Conservation (phyloP, 192 early-diverging fungal genomes). For the Coemansia sp. region DNA sequence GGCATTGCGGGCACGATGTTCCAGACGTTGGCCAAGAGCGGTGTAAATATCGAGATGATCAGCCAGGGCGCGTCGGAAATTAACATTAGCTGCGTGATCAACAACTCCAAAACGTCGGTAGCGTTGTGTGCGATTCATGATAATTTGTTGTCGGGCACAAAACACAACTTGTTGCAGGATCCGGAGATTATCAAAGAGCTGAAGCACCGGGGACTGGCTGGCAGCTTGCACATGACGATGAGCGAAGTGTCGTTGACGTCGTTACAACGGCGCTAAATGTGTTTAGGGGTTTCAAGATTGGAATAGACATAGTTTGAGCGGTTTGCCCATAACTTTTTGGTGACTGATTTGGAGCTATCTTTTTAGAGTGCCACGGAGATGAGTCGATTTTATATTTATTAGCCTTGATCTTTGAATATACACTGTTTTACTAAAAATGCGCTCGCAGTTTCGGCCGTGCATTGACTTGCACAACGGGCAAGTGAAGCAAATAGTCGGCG, state of each 20-base stretch:
- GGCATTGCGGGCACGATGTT: conserved; percentile 96
- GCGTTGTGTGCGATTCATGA: conserved; percentile 92
- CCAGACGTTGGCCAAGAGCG: conserved; percentile 74
- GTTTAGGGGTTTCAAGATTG: not conserved
- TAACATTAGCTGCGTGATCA: conserved; percentile 97
- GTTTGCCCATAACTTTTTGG: too few relatives aligned
- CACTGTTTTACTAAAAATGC: not conserved
- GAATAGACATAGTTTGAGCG: too few relatives aligned
- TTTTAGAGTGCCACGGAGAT: not conserved
- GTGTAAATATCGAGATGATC: conserved; percentile 99
- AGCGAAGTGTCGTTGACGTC: conserved; percentile 43
- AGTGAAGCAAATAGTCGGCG: conserved; percentile 99
- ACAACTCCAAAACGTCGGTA: conserved; percentile 61
- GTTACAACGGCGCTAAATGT: conserved; percentile 7
- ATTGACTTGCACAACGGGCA: conserved; percentile 96
- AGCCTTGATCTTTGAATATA: not conserved
- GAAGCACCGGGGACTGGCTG: conserved; percentile 31
- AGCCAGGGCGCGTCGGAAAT: conserved; percentile 98
- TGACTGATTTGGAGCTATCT: too few relatives aligned
- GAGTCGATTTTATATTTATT: not conserved
- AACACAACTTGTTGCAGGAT: conserved; percentile 43
- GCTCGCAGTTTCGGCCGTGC: conserved; percentile 85
- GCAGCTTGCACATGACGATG: conserved; percentile 38
- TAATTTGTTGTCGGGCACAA: conserved; percentile 55
- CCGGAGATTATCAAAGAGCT: conserved; percentile 44